Conservation (phyloP, 2,329 filamentous ascomycete species). For the Beauveria rudraprayagi region DNA sequence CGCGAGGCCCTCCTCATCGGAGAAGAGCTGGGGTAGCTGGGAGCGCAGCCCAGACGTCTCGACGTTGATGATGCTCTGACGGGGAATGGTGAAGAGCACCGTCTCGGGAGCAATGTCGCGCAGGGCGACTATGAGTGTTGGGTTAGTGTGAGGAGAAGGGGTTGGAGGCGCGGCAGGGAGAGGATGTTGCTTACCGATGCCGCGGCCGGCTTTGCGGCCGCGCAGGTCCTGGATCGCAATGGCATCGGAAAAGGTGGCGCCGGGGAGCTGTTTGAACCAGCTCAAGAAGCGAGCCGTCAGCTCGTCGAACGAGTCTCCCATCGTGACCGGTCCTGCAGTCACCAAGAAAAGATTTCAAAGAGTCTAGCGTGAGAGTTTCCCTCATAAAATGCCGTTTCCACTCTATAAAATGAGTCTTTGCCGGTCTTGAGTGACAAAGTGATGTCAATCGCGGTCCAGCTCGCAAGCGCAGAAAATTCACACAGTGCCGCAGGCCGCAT, state of each 20-base stretch:
- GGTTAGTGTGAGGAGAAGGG: not conserved
- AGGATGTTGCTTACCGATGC: constrained; percentile 37
- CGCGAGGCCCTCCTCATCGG: constrained; percentile 24
- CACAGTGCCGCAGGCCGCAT: constrained; percentile 1
- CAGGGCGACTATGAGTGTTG: constrained; percentile 50
- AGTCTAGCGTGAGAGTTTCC: not conserved
- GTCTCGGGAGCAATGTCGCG: constrained; percentile 65
- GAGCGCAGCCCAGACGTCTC: constrained; percentile 62
- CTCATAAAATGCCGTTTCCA: not conserved
- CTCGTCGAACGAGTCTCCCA: constrained; percentile 36
- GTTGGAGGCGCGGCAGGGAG: not conserved
- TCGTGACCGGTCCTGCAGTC: constrained; percentile 10
- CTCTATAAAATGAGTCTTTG: not conserved
- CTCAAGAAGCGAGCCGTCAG: constrained; percentile 38
- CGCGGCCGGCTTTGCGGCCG: constrained; percentile 42
- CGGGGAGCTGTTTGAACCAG: constrained; percentile 47
- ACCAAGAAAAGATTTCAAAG: not conserved
- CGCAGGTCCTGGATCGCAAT: constrained; percentile 47
- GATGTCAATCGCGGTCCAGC: not conserved
- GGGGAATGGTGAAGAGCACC: constrained; percentile 72
- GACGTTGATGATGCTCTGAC: constrained; percentile 59
- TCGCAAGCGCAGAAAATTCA: constrained; percentile 1
- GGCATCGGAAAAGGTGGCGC: constrained; percentile 44
- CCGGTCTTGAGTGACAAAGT: not conserved
- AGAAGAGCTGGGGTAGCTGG: constrained; percentile 48